Evolutionary conservation across 345 rosid genomes (phyloP).

Genomic region (Zanthoxylum bungeanum): DNA sequence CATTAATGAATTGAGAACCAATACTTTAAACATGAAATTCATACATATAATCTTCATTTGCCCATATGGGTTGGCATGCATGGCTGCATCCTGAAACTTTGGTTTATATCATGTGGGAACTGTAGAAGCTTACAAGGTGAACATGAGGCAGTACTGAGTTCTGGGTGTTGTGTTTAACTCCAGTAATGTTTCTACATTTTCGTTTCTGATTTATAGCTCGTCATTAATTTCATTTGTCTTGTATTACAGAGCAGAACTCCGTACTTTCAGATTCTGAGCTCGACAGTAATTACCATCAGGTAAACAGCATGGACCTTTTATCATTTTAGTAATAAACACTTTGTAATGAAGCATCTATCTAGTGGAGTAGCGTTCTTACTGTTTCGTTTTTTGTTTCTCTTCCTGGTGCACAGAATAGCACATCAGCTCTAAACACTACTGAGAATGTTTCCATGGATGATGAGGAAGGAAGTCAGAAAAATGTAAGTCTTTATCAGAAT

Average conservation of each 20-base stretch:
- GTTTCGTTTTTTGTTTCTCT: background rate
- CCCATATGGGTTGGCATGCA: background rate
- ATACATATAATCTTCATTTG: background rate
- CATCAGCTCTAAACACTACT: slow-evolving; percentile 24
- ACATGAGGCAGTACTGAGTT: background rate
- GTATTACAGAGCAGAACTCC: slow-evolving; percentile 47
- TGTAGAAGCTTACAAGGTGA: background rate
- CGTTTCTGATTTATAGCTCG: background rate
- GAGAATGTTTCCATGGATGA: slow-evolving; percentile 28
- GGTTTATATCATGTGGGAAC: background rate
- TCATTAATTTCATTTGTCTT: slow-evolving; percentile 18
- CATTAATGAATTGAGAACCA: background rate
- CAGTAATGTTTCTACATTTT: background rate
- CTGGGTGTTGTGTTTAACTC: background rate
- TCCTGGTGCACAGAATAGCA: slow-evolving; percentile 26
- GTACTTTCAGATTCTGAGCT: slow-evolving; percentile 44
- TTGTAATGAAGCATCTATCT: slow-evolving; percentile 13
- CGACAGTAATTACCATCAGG: slow-evolving; percentile 52
- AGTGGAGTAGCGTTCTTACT: slow-evolving; percentile 12
- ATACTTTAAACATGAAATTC: background rate
- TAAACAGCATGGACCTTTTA: slow-evolving; percentile 20
- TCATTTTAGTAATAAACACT: slow-evolving; percentile 2
- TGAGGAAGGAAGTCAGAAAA: slow-evolving; percentile 41
- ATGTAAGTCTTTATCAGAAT: slow-evolving; percentile 37
- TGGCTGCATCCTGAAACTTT: background rate